Base-by-base conservation (phyloP, 1,284 basidiomycete genomes). In the Pyrrhoderma lamaoense region DNA sequence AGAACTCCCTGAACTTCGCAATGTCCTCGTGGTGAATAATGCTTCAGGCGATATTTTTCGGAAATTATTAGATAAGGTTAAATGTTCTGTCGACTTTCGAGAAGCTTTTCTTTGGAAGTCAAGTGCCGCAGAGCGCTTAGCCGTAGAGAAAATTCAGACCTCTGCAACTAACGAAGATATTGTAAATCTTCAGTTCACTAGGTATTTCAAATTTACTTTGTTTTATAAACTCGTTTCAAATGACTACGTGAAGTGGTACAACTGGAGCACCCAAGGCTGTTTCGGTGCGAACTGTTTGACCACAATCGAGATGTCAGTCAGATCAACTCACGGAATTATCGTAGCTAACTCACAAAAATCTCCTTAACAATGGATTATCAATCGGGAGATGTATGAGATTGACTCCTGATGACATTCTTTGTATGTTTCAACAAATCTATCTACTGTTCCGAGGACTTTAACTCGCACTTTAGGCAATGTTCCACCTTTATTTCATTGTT, bases 401-500 rank as follows among this genome's bases (percentile, higher is more conserved):
- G 35, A 77, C 79, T 0, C 66, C 76, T 27, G 62, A 74, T 7
- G 86, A 90, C 58, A 62, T 85, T 31, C 64, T 90, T 3, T 89
- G 86, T 85, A 59, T 36, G 81, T 67, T 18, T 18, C n/a, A n/a
- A n/a, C n/a, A 40, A 40, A 40, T 40, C n/a, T 40, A 18, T 7
- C 31, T 16, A 1, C 19, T 25, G 23, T 7, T 14, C 25, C 1
- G n/a, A 18, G 11, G 16, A 25, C 11, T n/a, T 34, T 46, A 25
- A 23, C 42, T 9, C 1, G 25, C 11, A 34, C 34, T 22, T 8
- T 46, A 86, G 84, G 84, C 70, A 89, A 90, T 57, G 80, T 80
- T 1, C 87, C 88, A 1, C 87, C 87, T 0, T 65, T 90, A 0
- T 90, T 90, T 62, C 87, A 92, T 63, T 92, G 89, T 61, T 91